phyloP scores from a whole-genome alignment of 2,329 filamentous ascomycete species.

The Calonectria montana region DNA sequence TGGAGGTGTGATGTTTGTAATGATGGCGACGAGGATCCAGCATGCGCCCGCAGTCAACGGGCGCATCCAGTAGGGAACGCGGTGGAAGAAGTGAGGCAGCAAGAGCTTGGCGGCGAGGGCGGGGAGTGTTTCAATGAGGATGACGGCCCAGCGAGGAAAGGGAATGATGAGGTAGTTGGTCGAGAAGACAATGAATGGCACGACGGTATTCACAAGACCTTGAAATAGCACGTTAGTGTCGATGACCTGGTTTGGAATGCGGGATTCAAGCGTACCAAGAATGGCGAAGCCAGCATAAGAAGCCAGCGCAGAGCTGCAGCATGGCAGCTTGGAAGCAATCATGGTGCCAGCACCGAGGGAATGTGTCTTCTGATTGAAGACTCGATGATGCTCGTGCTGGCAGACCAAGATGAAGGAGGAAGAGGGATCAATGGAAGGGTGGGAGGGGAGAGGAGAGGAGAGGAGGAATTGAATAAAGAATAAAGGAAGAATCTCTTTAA shows the following conservation, averaged over 20 bases:
- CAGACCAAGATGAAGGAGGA: not conserved
- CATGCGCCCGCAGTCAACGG: conserved; percentile 39
- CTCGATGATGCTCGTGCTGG: not conserved
- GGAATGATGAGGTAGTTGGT: conserved; percentile 51
- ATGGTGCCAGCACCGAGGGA: not conserved
- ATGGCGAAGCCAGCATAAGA: conserved; percentile 43
- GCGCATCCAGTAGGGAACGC: conserved; percentile 43
- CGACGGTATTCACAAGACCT: conserved; percentile 47
- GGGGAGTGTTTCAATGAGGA: conserved; percentile 47
- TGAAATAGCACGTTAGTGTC: not conserved
- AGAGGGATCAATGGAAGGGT: not conserved
- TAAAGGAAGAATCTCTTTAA: not conserved
- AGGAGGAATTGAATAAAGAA: not conserved
- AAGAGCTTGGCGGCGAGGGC: conserved; percentile 44
- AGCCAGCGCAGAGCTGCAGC: conserved; percentile 26
- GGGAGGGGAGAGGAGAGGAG: not conserved
- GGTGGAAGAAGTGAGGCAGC: conserved; percentile 43
- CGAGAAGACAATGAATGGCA: conserved; percentile 46
- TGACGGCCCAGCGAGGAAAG: conserved; percentile 45
- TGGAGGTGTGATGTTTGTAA: conserved; percentile 45
- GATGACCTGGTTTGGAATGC: not conserved
- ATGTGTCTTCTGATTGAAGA: not conserved
- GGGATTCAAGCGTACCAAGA: conserved; percentile 31
- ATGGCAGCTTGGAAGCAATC: conserved; percentile 15
- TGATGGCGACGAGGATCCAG: conserved; percentile 44